phyloP scores from a whole-genome alignment of 305 asterid species.

The Rubia balearica region DNA sequence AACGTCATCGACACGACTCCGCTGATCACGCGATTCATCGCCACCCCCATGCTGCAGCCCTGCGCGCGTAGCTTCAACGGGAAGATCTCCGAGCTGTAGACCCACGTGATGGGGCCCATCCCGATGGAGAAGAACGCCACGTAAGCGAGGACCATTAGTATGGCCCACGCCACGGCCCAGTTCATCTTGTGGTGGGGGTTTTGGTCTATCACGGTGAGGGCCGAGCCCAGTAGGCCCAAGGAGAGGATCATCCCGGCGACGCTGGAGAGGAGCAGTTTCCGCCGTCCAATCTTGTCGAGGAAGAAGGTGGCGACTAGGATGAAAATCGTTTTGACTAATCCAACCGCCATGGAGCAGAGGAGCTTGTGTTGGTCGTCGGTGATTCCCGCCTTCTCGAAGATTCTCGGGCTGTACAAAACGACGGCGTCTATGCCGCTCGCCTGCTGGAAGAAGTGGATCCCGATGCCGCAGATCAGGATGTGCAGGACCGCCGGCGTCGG shows the following conservation, averaged over 20 bases:
- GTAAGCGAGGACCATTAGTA: constrained; percentile 33
- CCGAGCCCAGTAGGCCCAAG: constrained; percentile 22
- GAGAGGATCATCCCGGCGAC: constrained; percentile 54
- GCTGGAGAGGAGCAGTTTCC: constrained; percentile 49
- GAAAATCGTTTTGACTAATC: constrained; percentile 58
- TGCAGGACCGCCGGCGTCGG: constrained; percentile 59
- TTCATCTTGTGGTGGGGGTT: constrained; percentile 28
- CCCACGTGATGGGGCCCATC: constrained; percentile 82
- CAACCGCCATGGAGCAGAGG: constrained; percentile 67
- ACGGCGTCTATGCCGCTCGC: constrained; percentile 68
- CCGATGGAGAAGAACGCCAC: constrained; percentile 71
- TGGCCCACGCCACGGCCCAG: constrained; percentile 50
- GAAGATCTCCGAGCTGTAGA: constrained; percentile 68
- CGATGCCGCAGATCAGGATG: constrained; percentile 47
- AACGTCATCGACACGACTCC: constrained; percentile 65
- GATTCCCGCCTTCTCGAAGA: constrained; percentile 57
- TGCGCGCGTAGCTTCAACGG: constrained; percentile 58
- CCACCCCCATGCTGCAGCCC: constrained; percentile 61
- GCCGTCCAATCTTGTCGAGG: constrained; percentile 60
- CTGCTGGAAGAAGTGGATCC: constrained; percentile 71
- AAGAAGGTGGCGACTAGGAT: constrained; percentile 56
- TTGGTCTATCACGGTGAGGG: constrained; percentile 34
- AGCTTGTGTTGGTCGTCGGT: constrained; percentile 23
- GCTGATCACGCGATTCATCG: constrained; percentile 47
- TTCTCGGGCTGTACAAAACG: constrained; percentile 57